phyloP scores from a whole-genome alignment of 495 filamentous ascomycete species.

The Rhypophila decipiens region DNA sequence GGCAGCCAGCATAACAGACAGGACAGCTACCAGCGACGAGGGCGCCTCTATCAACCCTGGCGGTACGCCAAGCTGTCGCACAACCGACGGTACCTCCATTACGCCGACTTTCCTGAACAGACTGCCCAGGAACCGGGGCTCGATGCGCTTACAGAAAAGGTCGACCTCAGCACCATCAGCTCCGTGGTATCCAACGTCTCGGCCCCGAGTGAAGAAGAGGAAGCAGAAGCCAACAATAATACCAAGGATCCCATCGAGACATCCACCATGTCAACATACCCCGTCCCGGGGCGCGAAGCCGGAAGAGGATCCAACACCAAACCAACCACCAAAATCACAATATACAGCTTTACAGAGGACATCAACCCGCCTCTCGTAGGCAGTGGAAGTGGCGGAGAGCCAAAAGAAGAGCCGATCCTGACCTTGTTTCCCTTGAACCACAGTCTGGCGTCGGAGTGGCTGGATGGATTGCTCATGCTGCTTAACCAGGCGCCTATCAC shows the following conservation, averaged over 20 bases:
- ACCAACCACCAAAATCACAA: conserved; percentile 81
- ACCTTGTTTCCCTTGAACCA: conserved; percentile 77
- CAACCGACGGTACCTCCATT: conserved; percentile 87
- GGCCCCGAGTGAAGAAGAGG: conserved; percentile 45
- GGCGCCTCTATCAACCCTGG: conserved; percentile 48
- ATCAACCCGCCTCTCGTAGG: neutral
- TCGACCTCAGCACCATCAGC: conserved; percentile 83
- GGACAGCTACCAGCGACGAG: conserved; percentile 24
- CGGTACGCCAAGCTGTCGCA: conserved; percentile 85
- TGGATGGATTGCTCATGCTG: conserved; percentile 92
- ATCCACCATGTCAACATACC: conserved; percentile 23
- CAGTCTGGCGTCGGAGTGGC: conserved; percentile 87
- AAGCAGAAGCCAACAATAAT: conserved; percentile 7
- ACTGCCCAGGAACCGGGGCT: conserved; percentile 60
- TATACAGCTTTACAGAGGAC: conserved; percentile 61
- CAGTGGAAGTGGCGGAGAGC: conserved; percentile 22
- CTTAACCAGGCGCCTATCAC: conserved; percentile 94
- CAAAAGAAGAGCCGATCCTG: conserved; percentile 57
- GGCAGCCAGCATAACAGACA: conserved; percentile 18
- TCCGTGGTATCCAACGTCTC: conserved; percentile 93
- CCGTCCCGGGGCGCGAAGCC: conserved; percentile 21
- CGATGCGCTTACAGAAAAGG: conserved; percentile 69
- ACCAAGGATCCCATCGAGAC: conserved; percentile 11
- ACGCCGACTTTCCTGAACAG: conserved; percentile 73
- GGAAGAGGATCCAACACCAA: conserved; percentile 21